These are phyloP conservation scores for Kwoniella dejecticola DNA, from an alignment of 768 basidiomycete species.

Conservation along the genomic window DNA sequence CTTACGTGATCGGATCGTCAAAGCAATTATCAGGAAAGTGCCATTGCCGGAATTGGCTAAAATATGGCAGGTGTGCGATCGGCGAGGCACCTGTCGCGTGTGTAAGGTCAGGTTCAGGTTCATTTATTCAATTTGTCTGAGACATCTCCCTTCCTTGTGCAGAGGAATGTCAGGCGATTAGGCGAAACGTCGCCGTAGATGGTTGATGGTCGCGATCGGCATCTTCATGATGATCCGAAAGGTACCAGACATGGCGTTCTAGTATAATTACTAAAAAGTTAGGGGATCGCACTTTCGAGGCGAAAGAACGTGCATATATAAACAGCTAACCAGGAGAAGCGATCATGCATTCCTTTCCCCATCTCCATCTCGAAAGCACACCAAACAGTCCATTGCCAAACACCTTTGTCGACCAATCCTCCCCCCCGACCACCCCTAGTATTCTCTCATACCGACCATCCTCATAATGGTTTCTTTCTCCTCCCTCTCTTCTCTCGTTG, in stretches of 20 bases:
- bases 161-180: too few relatives aligned
- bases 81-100: too few relatives aligned
- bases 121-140: too few relatives aligned
- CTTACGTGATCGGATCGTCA: too few relatives aligned
- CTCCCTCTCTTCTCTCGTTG: slow-evolving; percentile 4
- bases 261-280: background rate
- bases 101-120: too few relatives aligned
- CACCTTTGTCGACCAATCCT: slow-evolving; percentile 11
- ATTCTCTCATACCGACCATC: slow-evolving; percentile 7
- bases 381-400: background rate
- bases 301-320: background rate
- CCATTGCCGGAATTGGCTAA: too few relatives aligned
- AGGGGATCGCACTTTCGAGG: background rate
- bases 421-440: slow-evolving; percentile 2
- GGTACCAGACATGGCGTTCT: background rate
- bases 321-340: background rate
- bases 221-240: background rate
- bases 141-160: too few relatives aligned
- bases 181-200: too few relatives aligned
- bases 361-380: background rate
- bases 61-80: too few relatives aligned
- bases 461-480: slow-evolving; percentile 11
- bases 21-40: too few relatives aligned
- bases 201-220: too few relatives aligned
- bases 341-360: background rate